Evolutionary conservation across 495 filamentous ascomycete genomes (phyloP).

Genomic region (Neurospora sp.): DNA sequence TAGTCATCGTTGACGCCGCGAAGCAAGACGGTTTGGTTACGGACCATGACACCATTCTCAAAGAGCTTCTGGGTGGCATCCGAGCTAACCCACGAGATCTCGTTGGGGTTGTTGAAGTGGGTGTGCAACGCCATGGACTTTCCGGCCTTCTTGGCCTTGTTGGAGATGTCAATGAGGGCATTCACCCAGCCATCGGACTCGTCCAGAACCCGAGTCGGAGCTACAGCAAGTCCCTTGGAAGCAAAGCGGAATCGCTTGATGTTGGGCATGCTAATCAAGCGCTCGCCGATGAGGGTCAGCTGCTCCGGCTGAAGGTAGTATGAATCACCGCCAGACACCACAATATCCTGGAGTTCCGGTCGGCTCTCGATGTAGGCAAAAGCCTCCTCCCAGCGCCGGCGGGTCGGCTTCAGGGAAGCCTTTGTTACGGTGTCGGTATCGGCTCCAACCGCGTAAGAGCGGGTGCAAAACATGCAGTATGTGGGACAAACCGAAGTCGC

Average conservation of each 20-base stretch:
- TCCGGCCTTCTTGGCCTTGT: constrained; percentile 35
- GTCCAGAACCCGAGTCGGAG: constrained; percentile 41
- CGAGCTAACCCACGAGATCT: constrained; percentile 49
- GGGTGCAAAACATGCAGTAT: constrained; percentile 48
- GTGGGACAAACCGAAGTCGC: constrained; percentile 47
- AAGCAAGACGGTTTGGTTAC: constrained; percentile 45
- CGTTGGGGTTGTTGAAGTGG: constrained; percentile 51
- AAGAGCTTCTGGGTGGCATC: constrained; percentile 39
- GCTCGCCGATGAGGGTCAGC: constrained; percentile 28
- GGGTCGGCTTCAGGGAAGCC: constrained; percentile 30
- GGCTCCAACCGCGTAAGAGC: constrained; percentile 46
- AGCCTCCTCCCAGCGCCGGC: constrained; percentile 32
- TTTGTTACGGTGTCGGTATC: constrained; percentile 42
- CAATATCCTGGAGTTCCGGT: constrained; percentile 40
- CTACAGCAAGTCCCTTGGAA: constrained; percentile 45
- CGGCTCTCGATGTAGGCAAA: constrained; percentile 42
- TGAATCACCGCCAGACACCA: constrained; percentile 49
- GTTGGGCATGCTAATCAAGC: constrained; percentile 28
- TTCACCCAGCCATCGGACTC: constrained; percentile 40
- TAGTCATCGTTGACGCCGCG: constrained; percentile 45
- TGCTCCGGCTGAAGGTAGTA: constrained; percentile 36
- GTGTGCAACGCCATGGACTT: constrained; percentile 52
- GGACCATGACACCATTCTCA: constrained; percentile 38
- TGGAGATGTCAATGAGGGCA: constrained; percentile 36
- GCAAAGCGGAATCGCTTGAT: constrained; percentile 46